phyloP scores from a whole-genome alignment of 768 basidiomycete species.

The Albatrellus ellisii region DNA sequence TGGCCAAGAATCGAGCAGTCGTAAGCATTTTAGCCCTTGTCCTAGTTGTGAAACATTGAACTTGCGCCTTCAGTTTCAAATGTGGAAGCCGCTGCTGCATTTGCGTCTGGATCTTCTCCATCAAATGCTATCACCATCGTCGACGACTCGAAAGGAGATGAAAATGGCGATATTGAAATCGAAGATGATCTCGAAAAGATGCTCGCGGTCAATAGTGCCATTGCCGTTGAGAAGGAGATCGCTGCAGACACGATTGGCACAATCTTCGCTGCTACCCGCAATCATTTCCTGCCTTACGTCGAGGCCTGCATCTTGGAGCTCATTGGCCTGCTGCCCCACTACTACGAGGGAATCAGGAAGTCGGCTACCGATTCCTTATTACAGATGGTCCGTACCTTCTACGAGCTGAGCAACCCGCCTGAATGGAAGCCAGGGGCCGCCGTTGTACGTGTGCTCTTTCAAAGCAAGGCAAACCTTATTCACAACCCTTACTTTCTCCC shows the following conservation, averaged over 20 bases:
- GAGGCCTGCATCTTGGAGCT: slow-evolving; percentile 74
- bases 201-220: slow-evolving; percentile 87
- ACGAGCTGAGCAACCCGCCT: slow-evolving; percentile 70
- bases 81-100: slow-evolving; percentile 42
- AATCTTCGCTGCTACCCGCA: slow-evolving; percentile 69
- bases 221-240: slow-evolving; percentile 98
- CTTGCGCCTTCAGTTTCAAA: slow-evolving; percentile 28
- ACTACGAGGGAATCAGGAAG: slow-evolving; percentile 97
- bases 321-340: slow-evolving; percentile 70
- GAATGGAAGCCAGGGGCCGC: slow-evolving; percentile 72
- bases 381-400: slow-evolving; percentile 82
- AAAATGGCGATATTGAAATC: slow-evolving; percentile 38
- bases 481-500: neutral
- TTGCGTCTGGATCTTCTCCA: slow-evolving; percentile 64
- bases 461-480: neutral
- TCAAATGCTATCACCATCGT: slow-evolving; percentile 53
- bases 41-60: neutral
- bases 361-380: slow-evolving; percentile 80
- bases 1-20: slow-evolving; percentile 24
- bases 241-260: slow-evolving; percentile 93
- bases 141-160: slow-evolving; percentile 42
- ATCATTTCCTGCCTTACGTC: slow-evolving; percentile 84
- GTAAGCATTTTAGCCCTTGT: neutral
- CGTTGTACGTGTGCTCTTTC: slow-evolving; percentile 32
- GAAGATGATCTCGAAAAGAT: slow-evolving; percentile 83